phyloP scores from a whole-genome alignment of 805 yeast genomes.

The Metschnikowia orientalis region DNA sequence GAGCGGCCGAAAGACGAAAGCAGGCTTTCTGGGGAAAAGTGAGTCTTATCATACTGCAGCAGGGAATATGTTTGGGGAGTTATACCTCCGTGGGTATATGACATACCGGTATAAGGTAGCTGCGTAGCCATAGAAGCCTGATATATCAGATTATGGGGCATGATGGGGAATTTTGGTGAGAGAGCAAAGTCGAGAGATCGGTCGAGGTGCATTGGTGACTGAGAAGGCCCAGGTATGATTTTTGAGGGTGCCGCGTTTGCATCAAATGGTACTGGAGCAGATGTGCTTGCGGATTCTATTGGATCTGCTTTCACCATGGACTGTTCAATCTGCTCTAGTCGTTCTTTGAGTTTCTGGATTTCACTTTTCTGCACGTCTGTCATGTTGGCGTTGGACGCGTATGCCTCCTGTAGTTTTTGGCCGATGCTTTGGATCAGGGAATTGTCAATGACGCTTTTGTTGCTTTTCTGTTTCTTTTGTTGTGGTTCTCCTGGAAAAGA shows the following conservation, averaged over 20 bases:
- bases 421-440: slow-evolving; percentile 3
- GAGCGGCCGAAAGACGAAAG: not conserved
- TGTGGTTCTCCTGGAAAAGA: too few relatives aligned
- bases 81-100: too few relatives aligned
- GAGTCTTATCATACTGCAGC: slow-evolving; percentile 3
- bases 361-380: slow-evolving; percentile 11
- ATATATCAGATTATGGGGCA: slow-evolving; percentile 1
- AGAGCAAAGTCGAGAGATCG: too few relatives aligned
- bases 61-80: too few relatives aligned
- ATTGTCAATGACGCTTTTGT: too few relatives aligned
- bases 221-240: too few relatives aligned
- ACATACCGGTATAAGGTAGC: too few relatives aligned
- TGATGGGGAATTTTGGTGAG: too few relatives aligned
- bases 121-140: not conserved
- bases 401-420: not conserved
- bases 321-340: slow-evolving; percentile 16
- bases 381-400: not conserved
- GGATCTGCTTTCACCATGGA: slow-evolving; percentile 10
- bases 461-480: not conserved
- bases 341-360: slow-evolving; percentile 15
- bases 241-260: too few relatives aligned
- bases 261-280: too few relatives aligned
- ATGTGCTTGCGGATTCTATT: too few relatives aligned
- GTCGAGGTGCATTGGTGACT: too few relatives aligned
- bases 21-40: not conserved